phyloP scores from a whole-genome alignment of 1,284 basidiomycete genomes.

The Inonotus obliquus region DNA sequence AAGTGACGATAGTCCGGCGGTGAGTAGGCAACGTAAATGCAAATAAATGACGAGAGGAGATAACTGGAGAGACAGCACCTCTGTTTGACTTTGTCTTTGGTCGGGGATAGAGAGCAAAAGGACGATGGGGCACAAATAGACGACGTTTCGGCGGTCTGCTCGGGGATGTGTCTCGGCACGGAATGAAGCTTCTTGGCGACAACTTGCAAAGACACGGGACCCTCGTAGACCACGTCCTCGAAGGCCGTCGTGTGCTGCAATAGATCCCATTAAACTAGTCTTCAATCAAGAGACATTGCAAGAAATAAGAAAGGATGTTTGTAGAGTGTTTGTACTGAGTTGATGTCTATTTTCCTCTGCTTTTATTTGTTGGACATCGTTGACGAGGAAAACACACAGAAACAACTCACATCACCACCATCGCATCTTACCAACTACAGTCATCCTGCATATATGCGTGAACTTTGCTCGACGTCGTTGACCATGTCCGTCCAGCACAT shows the following conservation, averaged over 20 bases:
- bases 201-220: not conserved
- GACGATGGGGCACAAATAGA: not conserved
- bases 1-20: too few species aligned
- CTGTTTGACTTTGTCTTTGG: too few species aligned
- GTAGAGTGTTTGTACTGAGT: conserved; percentile 8
- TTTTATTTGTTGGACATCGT: conserved; percentile 17
- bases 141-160: not conserved
- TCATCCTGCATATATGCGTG: not conserved
- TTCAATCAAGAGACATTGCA: not conserved
- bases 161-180: not conserved
- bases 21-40: too few species aligned
- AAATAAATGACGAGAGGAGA: too few species aligned
- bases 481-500: conserved; percentile 1
- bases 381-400: conserved; percentile 9
- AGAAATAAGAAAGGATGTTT: not conserved
- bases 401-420: not conserved
- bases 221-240: too few species aligned
- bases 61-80: too few species aligned
- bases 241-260: too few species aligned
- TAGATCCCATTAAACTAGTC: too few species aligned
- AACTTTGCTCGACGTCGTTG: not conserved
- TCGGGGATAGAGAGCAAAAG: too few species aligned
- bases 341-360: conserved; percentile 14
- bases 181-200: not conserved
- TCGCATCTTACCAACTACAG: not conserved